Evolutionary conservation across 2,329 filamentous ascomycete genomes (phyloP).

Genomic region (Parastagonospora nodorum): DNA sequence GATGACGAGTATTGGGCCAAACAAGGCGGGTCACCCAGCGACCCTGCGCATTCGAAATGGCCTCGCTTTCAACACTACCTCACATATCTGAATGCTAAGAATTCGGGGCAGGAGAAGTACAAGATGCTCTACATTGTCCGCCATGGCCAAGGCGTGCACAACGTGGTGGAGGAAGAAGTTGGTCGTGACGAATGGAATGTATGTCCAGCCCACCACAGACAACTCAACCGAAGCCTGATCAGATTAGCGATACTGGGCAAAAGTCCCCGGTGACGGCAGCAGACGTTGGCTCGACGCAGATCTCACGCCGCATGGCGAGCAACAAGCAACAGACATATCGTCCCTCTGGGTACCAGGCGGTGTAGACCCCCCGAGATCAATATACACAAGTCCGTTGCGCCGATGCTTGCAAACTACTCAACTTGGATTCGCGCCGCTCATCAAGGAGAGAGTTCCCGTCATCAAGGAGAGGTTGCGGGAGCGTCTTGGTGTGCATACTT

Average conservation of each 20-base stretch:
- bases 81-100: conserved; percentile 55
- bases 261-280: conserved; percentile 64
- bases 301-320: conserved; percentile 60
- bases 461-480: conserved; percentile 68
- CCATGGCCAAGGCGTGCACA: conserved; percentile 69
- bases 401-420: conserved; percentile 66
- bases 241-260: conserved; percentile 62
- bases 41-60: conserved; percentile 57
- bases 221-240: background rate
- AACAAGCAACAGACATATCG: conserved; percentile 61
- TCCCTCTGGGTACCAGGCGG: conserved; percentile 27
- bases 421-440: conserved; percentile 61
- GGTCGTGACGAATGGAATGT: conserved; percentile 70
- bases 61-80: conserved; percentile 63
- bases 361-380: conserved; percentile 63
- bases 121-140: conserved; percentile 69
- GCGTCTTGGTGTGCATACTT: conserved; percentile 67
- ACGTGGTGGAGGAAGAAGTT: conserved; percentile 65
- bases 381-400: conserved; percentile 65
- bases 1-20: conserved; percentile 48
- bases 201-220: conserved; percentile 27
- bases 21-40: conserved; percentile 22
- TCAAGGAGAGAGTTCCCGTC: conserved; percentile 43
- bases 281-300: conserved; percentile 64
- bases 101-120: conserved; percentile 55